phyloP scores from a whole-genome alignment of 2,329 filamentous ascomycete genomes.

The Chrysosporium queenslandicum region DNA sequence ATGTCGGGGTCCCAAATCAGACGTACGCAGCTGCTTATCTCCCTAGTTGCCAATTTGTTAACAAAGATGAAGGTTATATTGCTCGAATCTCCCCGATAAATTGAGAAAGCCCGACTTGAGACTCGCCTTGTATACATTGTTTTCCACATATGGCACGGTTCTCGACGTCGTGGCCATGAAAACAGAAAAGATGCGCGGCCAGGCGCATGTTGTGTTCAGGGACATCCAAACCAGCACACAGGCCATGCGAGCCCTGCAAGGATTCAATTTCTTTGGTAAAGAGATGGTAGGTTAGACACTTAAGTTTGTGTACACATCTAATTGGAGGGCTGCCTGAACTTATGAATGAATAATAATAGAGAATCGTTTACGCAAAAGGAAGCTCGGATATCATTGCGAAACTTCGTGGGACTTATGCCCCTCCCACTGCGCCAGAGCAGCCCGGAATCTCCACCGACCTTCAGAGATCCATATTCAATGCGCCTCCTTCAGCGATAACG shows the following conservation, averaged over 20 bases:
- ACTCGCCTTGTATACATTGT: slow-evolving; percentile 81
- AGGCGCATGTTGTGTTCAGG: slow-evolving; percentile 84
- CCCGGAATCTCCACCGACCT: slow-evolving; percentile 60
- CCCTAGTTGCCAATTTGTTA: too few species aligned
- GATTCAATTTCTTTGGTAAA: slow-evolving; percentile 73
- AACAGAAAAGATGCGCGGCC: slow-evolving; percentile 85
- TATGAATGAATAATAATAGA: slow-evolving; percentile 45
- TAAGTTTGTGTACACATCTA: not conserved
- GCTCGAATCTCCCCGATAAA: slow-evolving; percentile 81
- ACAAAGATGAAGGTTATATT: slow-evolving; percentile 76
- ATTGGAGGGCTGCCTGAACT: not conserved
- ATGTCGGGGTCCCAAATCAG: slow-evolving; percentile 59
- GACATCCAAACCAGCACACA: slow-evolving; percentile 88
- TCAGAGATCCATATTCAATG: slow-evolving; percentile 72
- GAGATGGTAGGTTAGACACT: slow-evolving; percentile 58
- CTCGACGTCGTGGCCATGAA: slow-evolving; percentile 86
- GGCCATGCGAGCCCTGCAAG: slow-evolving; percentile 80
- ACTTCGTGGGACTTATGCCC: slow-evolving; percentile 80
- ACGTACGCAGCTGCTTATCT: too few species aligned
- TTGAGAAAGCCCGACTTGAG: slow-evolving; percentile 81
- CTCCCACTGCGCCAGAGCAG: slow-evolving; percentile 40
- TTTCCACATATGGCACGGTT: slow-evolving; percentile 85
- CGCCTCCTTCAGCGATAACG: slow-evolving; percentile 38
- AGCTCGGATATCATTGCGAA: slow-evolving; percentile 84
- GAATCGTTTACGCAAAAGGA: slow-evolving; percentile 80